Evolutionary conservation across 257 asterid species (phyloP).

Genomic region (Solanum paucissectum): DNA sequence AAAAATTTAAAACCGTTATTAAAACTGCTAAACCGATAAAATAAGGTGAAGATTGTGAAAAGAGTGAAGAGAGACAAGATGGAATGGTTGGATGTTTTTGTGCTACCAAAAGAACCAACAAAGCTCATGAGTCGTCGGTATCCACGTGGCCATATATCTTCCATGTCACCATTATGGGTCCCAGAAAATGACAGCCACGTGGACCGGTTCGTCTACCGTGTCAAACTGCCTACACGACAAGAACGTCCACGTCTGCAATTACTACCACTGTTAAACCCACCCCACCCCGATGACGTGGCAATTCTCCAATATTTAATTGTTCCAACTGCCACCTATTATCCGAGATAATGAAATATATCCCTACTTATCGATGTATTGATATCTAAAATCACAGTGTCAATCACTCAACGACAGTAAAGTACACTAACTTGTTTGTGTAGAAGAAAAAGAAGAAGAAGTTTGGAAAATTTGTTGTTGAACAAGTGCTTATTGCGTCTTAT

Average conservation of each 20-base stretch:
- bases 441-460: too few relatives aligned
- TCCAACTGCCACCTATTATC: background rate
- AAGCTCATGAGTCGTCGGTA: slow-evolving; percentile 8
- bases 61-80: slow-evolving; percentile 1
- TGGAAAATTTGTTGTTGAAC: too few relatives aligned
- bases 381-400: too few relatives aligned
- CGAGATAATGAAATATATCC: too few relatives aligned
- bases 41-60: background rate
- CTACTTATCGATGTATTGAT: too few relatives aligned
- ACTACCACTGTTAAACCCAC: background rate
- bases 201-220: slow-evolving; percentile 3
- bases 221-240: background rate
- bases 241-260: slow-evolving; percentile 11
- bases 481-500: too few relatives aligned
- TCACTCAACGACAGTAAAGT: too few relatives aligned
- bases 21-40: too few relatives aligned
- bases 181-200: slow-evolving; percentile 36
- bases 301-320: background rate
- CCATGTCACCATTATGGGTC: slow-evolving; percentile 12
- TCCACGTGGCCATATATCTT: slow-evolving; percentile 20
- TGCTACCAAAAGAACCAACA: slow-evolving; percentile 18
- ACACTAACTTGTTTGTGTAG: too few relatives aligned
- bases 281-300: background rate
- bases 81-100: slow-evolving; percentile 10
- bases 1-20: too few relatives aligned